Conservation (phyloP, 306 rosid species). For the Prunus kanzakura region DNA sequence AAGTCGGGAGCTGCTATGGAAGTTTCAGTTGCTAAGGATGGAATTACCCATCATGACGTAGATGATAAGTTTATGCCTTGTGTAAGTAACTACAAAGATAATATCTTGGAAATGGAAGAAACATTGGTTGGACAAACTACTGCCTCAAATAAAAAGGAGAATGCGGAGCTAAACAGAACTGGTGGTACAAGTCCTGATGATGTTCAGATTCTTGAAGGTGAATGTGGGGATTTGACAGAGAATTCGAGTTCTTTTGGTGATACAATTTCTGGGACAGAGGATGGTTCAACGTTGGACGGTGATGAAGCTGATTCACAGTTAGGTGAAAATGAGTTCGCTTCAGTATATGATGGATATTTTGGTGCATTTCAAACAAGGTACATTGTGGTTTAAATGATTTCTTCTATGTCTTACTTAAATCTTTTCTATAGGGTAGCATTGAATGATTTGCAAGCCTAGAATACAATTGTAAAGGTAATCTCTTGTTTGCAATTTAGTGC, state of each 20-base stretch:
- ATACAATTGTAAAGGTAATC: background rate
- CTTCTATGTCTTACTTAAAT: slow-evolving; percentile 4
- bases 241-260: slow-evolving; percentile 73
- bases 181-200: slow-evolving; percentile 24
- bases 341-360: slow-evolving; percentile 31
- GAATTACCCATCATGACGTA: slow-evolving; percentile 1
- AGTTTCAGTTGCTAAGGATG: slow-evolving; percentile 30
- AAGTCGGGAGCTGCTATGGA: slow-evolving; percentile 34
- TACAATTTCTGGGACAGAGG: slow-evolving; percentile 49
- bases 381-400: background rate
- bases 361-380: slow-evolving; percentile 52
- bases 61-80: slow-evolving; percentile 27
- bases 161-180: slow-evolving; percentile 50
- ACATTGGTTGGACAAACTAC: slow-evolving; percentile 17
- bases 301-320: slow-evolving; percentile 56
- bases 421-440: slow-evolving; percentile 3
- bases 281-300: slow-evolving; percentile 36
- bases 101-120: slow-evolving; percentile 23
- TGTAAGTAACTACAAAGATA: slow-evolving; percentile 26
- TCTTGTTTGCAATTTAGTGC: background rate
- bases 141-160: slow-evolving; percentile 24
- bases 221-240: slow-evolving; percentile 41
- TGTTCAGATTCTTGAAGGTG: slow-evolving; percentile 30
- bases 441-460: background rate
- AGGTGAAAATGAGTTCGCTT: slow-evolving; percentile 20